These are phyloP conservation scores for Crithidia mellificae DNA, from an alignment of 208 protist species.

Conservation along the genomic window DNA sequence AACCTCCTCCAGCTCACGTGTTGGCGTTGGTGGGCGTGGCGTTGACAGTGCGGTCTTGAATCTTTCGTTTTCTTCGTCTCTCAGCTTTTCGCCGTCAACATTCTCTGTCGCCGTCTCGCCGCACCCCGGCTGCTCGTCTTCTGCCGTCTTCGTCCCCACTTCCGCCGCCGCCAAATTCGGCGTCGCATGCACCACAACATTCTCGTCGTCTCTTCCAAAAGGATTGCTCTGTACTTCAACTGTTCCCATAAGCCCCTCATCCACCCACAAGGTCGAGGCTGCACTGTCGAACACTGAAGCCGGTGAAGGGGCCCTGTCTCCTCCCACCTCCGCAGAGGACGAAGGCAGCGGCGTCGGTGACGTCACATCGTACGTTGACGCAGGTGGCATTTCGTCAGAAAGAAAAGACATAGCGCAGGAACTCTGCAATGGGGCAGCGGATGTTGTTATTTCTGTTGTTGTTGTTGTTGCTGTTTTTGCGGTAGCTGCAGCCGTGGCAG, in stretches of 20 bases:
- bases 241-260: too few relatives aligned
- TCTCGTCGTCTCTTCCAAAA: too few relatives aligned
- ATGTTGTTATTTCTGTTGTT: background rate
- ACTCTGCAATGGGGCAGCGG: background rate
- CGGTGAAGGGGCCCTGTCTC: background rate
- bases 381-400: conserved; percentile 4
- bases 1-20: background rate
- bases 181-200: too few relatives aligned
- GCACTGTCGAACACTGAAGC: too few relatives aligned
- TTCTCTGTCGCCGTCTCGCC: too few relatives aligned
- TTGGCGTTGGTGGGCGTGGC: too few relatives aligned
- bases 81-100: background rate
- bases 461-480: too few relatives aligned
- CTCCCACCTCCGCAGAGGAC: background rate
- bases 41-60: too few relatives aligned
- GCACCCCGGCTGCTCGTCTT: too few relatives aligned
- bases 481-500: too few relatives aligned
- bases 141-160: background rate
- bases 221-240: too few relatives aligned
- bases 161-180: background rate
- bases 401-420: conserved; percentile 9
- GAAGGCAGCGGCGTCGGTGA: background rate
- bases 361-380: conserved; percentile 7
- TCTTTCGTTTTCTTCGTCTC: background rate
- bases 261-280: too few relatives aligned